phyloP scores from a whole-genome alignment of 2,329 filamentous ascomycete species.

The Talaromyces pinophilus region DNA sequence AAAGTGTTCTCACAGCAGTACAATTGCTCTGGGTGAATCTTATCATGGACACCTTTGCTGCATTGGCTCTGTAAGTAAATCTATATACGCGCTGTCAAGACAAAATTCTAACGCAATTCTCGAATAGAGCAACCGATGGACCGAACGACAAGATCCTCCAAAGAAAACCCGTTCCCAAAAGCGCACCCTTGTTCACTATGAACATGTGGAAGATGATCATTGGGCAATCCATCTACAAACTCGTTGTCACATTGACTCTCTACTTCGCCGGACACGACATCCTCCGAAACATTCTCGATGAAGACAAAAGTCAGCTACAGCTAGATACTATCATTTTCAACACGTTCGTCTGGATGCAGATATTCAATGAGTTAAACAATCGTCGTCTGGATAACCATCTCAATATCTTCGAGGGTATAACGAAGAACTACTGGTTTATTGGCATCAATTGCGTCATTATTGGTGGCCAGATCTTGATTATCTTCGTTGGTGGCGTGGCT shows the following conservation, averaged over 20 bases:
- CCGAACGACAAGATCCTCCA: constrained; percentile 78
- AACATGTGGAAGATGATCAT: constrained; percentile 99
- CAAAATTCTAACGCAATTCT: background rate
- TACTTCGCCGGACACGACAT: constrained; percentile 65
- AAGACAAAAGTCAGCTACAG: constrained; percentile 46
- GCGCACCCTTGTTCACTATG: constrained; percentile 73
- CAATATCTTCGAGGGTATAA: constrained; percentile 91
- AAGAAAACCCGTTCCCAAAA: constrained; percentile 75
- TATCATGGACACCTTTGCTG: constrained; percentile 57
- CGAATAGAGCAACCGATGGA: constrained; percentile 72
- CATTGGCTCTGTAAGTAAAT: constrained; percentile 63
- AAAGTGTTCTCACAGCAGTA: constrained; percentile 2
- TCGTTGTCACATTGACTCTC: constrained; percentile 74
- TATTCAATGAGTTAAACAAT: constrained; percentile 98
- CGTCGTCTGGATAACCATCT: constrained; percentile 90
- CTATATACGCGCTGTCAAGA: background rate
- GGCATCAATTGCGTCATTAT: constrained; percentile 84
- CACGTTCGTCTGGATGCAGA: constrained; percentile 99
- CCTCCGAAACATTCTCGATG: constrained; percentile 57
- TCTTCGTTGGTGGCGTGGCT: constrained; percentile 79
- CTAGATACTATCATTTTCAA: constrained; percentile 90
- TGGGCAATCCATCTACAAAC: constrained; percentile 86
- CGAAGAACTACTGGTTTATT: constrained; percentile 85
- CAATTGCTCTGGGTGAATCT: constrained; percentile 17
- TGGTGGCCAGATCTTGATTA: constrained; percentile 83